phyloP scores from a whole-genome alignment of 2,329 filamentous ascomycete species.

The Trichoderma gracile region DNA sequence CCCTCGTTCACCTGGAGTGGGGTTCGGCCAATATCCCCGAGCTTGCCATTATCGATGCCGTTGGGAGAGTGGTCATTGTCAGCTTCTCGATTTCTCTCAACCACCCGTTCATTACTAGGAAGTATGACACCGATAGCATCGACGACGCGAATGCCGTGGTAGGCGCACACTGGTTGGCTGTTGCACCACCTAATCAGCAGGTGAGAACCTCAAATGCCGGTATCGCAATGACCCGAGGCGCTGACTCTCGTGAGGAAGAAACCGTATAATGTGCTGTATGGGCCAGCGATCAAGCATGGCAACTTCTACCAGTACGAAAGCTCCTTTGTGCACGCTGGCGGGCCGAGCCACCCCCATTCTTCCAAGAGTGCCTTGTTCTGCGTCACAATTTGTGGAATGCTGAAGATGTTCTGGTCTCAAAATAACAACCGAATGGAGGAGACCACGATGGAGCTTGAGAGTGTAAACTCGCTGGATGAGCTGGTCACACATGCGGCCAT shows the following conservation, averaged over 20 bases:
- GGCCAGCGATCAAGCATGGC: constrained; percentile 64
- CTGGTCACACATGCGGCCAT: constrained; percentile 78
- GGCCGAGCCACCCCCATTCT: constrained; percentile 71
- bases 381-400: constrained; percentile 70
- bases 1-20: constrained; percentile 81
- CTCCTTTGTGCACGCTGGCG: constrained; percentile 63
- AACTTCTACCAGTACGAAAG: constrained; percentile 69
- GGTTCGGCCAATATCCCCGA: constrained; percentile 71
- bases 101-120: constrained; percentile 62
- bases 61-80: constrained; percentile 75
- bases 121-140: constrained; percentile 65
- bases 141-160: constrained; percentile 78
- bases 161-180: constrained; percentile 82
- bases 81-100: constrained; percentile 73
- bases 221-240: background rate
- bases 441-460: constrained; percentile 71
- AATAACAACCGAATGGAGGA: constrained; percentile 72
- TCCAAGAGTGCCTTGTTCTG: constrained; percentile 74
- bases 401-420: constrained; percentile 78
- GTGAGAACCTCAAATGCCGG: constrained; percentile 28
- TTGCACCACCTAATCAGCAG: constrained; percentile 51
- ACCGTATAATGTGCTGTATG: constrained; percentile 51
- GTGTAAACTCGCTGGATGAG: constrained; percentile 69
- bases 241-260: constrained; percentile 35
- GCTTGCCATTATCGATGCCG: constrained; percentile 77